These are phyloP conservation scores for Fraxinus dipetala DNA, from an alignment of 305 asterid genomes.

Conservation along the genomic window DNA sequence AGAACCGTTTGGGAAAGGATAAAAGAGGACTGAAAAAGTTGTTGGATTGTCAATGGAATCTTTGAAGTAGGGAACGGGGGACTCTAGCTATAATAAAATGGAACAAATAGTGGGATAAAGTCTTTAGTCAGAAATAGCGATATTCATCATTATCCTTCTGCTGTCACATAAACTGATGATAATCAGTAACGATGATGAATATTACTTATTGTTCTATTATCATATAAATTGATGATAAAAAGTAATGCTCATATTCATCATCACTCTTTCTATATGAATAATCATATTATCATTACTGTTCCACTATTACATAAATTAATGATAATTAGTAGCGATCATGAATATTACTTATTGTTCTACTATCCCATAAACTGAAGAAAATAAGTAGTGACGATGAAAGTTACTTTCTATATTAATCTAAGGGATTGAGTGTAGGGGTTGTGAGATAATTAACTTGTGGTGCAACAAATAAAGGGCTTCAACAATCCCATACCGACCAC, in stretches of 20 bases:
- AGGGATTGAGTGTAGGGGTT: not conserved
- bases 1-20: slow-evolving; percentile 5
- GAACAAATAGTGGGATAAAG: slow-evolving; percentile 13
- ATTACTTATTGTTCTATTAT: too few species aligned
- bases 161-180: too few species aligned
- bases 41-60: slow-evolving; percentile 16
- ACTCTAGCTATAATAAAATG: slow-evolving; percentile 16
- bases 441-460: not conserved
- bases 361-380: too few species aligned
- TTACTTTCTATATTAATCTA: not conserved
- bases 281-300: too few species aligned
- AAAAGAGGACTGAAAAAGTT: slow-evolving; percentile 5
- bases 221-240: too few species aligned
- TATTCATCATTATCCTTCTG: not conserved
- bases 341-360: too few species aligned
- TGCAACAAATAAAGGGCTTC: not conserved
- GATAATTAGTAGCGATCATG: too few species aligned
- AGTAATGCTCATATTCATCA: too few species aligned
- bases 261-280: too few species aligned
- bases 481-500: not conserved
- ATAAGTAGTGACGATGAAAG: not conserved
- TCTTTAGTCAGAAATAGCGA: not conserved
- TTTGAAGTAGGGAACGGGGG: slow-evolving; percentile 26
- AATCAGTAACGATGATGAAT: too few species aligned
- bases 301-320: too few species aligned